Evolutionary conservation across 169 alveolate genomes (phyloP), one percentile per base, ranked within the genome.

Genomic region (Plasmodium cynomolgi): DNA sequence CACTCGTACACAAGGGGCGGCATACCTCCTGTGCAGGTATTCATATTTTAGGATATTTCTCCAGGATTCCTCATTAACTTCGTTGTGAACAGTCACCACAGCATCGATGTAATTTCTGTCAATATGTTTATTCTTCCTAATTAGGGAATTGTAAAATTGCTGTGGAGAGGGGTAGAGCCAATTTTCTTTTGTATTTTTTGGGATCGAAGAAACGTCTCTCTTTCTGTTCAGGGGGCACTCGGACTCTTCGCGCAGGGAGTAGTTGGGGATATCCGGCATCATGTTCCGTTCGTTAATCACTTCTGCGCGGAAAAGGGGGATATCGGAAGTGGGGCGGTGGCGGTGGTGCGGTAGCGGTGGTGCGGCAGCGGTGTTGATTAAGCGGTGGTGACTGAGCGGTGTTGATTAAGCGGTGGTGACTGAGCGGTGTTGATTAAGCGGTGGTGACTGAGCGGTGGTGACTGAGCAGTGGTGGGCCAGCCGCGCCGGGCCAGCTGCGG

Each of bases 141-240:
- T 84, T 84, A 97, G 37, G n/a, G 98, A 97, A 88, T 97, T 95
- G 84, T 96, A 97, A 83, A 97, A 97, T 88, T 97, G 98, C 93
- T 93, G 97, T n/a, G 98, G 95, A 1, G 98, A 97, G 15, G 98
- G 98, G 80, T 97, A 97, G 23, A 96, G 77, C 98, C 98, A 97
- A 56, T 96, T 80, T 50, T 88, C 94, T 17, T 80, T 41, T 11
- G 23, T 56, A 68, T 88, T 88, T 80, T 88, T 88, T 1, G 94
- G 94, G 20, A 88, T 88, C 1, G 94, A 88, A 20, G 94, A 88
- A 2, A 77, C 37, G 29, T 88, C 82, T 34, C 94, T 88, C 54
- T 88, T 88, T 44, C 50, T 79, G 47, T 80, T 88, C 54, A 88
- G 72, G 44, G 83, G 33, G 9, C 72, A 34, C 50, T 80, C 72